Base-by-base conservation (phyloP, 148 eudicot species). In the Vaccinium macrocarpon region DNA sequence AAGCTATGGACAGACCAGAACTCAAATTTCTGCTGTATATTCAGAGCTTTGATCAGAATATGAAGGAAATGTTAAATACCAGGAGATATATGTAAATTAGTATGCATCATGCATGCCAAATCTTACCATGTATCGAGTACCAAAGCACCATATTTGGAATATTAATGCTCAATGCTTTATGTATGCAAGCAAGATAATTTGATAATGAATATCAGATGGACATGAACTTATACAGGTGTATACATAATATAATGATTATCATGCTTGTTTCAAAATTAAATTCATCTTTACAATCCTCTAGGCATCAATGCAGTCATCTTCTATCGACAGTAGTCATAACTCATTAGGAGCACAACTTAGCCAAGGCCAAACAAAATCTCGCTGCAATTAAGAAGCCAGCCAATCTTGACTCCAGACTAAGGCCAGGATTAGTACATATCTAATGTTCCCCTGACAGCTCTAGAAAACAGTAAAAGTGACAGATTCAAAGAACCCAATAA, bases 1-100 rank as follows among this genome's bases (percentile, higher is more conserved):
- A 86, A 81, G 97, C 97, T 68, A 92, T 77, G 68, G 99, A 91
- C 84, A 85, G 82, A 49, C 76, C 90, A 64, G 91, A 85, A 77
- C 84, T 90, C 19, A 50, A 86, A 29, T 86, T 85, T 82, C 97
- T 93, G 94, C 84, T 73, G 55, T 6, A 70, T 55, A 53, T 53
- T 27, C 57, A 32, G 48, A 84, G 66, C 25, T 27, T 76, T 21
- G 46, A 49, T 68, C 80, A 79, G 62, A 23, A 81, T 71, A 53
- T 38, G 55, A 29, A 53, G 12, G 78, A 49, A 8, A 82, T 50
- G 9, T 19, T 46, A 81, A 48, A 52, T 81, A 80, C 27, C 68
- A 80, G 27, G 4, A 35, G 29, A 42, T 48, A 62, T n/a, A 46
- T n/a, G 50, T 19, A 35, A 19, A 80, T 35, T 32, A 35, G 13